Conservation (phyloP, 2,329 filamentous ascomycete species). For the Ciborinia camelliae region DNA sequence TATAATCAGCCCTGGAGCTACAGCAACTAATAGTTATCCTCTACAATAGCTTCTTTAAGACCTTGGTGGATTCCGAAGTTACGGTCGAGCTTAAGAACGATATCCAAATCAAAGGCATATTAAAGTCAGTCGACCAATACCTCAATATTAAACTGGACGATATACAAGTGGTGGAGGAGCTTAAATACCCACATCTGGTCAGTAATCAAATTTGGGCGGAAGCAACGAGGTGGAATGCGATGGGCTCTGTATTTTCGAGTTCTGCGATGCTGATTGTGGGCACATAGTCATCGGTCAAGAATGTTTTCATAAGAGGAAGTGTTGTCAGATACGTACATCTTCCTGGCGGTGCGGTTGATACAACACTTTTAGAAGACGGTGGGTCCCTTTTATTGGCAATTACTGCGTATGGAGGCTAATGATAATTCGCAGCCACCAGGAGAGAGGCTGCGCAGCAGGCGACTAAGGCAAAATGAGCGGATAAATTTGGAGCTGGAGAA, state of each 20-base stretch:
- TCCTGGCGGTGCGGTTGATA: constrained; percentile 64
- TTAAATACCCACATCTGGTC: constrained; percentile 92
- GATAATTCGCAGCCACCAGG: constrained; percentile 27
- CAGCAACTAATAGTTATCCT: background rate
- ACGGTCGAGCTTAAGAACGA: constrained; percentile 99
- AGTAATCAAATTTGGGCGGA: constrained; percentile 25
- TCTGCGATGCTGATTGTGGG: constrained; percentile 20
- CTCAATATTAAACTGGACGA: constrained; percentile 99
- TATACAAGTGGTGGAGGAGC: constrained; percentile 85
- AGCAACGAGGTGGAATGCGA: background rate
- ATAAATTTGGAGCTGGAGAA: background rate
- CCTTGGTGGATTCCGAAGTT: constrained; percentile 93
- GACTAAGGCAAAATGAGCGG: constrained; percentile 46
- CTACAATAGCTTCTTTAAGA: constrained; percentile 85
- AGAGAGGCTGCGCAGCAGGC: constrained; percentile 50
- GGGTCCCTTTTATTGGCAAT: constrained; percentile 27
- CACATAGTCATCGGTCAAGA: constrained; percentile 64
- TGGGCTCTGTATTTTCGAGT: background rate
- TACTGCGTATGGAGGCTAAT: constrained; percentile 20
- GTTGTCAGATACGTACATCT: constrained; percentile 73
- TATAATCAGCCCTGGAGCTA: background rate
- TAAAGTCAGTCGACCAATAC: constrained; percentile 98
- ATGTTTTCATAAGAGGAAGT: constrained; percentile 72
- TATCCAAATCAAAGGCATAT: constrained; percentile 89
- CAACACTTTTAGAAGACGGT: constrained; percentile 69